Base-by-base conservation (phyloP, 257 asterid genomes). In the Rubia yunnanensis region DNA sequence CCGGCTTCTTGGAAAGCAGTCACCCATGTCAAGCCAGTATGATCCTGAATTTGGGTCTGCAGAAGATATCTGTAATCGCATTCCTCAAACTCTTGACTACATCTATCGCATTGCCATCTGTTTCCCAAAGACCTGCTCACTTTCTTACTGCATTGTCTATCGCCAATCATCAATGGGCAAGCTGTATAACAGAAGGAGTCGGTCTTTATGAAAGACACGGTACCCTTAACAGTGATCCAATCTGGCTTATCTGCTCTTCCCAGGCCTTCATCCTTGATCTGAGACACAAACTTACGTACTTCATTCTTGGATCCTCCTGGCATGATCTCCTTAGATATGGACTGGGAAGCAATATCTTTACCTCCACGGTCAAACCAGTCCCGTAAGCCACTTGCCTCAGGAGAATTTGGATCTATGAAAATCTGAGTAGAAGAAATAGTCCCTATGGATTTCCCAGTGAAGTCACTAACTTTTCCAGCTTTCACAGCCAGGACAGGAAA, bases 1-100 rank as follows among this genome's bases (percentile, higher is more conserved):
- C 96, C 96, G 1, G 92, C 70, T 81, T 94, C 98, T 77, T 94
- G 96, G 72, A 94, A 94, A 61, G 98, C 95, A 57, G 98, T 94
- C 69, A 88, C 96, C 99, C 99, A 94, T 9, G 92, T 85, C 77
- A 91, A 59, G 39, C 95, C 92, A 22, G 85, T 79, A 70, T 90
- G 91, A 79, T 91, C 98, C 71, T 88, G 95, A 74, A 94, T 78
- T 77, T 90, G 99, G 41, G 79, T 84, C 77, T 91, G 99, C 72
- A 91, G 96, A 65, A 94, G 95, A 78, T 86, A 91, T 64, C 96
- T 76, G 70, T 86, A 91, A 75, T 85, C 96, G 56, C 99, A 90
- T 63, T 91, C 98, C 62, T 88, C 95, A 5, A 88, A 77, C 66
- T 83, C 96, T 75, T 88, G 95, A 83, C 83, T 84, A 60, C 98